A percentile compares a stretch with the other conserved stretches of the same genome.
Conservation (phyloP, 2,329 filamentous ascomycete species). For the Fusarium chuoi region DNA sequence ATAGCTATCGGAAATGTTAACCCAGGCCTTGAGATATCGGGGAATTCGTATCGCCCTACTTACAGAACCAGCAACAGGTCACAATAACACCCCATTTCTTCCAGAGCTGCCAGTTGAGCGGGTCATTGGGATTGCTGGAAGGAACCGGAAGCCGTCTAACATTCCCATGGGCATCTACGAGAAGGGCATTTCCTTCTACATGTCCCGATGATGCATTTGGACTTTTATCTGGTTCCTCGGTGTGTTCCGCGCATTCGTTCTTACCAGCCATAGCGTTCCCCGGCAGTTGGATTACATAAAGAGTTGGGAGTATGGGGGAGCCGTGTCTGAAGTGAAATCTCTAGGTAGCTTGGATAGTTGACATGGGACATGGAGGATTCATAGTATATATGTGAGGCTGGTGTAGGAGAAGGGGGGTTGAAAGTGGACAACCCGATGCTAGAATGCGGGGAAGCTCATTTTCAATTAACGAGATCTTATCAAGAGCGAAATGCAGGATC, state of each 20-base stretch:
- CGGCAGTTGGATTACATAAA: too few relatives aligned
- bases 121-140: background rate
- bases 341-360: too few relatives aligned
- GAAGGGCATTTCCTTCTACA: background rate
- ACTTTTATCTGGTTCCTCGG: background rate
- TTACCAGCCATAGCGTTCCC: background rate
- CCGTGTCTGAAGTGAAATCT: too few relatives aligned
- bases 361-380: background rate
- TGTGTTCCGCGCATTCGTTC: background rate
- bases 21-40: accelerated
- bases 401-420: accelerated
- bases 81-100: background rate
- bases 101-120: background rate
- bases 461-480: too few relatives aligned
- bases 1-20: background rate
- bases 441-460: background rate
- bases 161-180: background rate
- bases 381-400: background rate
- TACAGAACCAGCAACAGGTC: background rate
- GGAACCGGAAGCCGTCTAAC: background rate
- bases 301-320: too few relatives aligned
- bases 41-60: accelerated
- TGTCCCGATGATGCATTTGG: background rate
- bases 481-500: too few relatives aligned
- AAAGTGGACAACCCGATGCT: background rate